Evolutionary conservation across 305 asterid species (phyloP), one percentile per base, ranked within the genome.

Genomic region (Andrographis paniculata): DNA sequence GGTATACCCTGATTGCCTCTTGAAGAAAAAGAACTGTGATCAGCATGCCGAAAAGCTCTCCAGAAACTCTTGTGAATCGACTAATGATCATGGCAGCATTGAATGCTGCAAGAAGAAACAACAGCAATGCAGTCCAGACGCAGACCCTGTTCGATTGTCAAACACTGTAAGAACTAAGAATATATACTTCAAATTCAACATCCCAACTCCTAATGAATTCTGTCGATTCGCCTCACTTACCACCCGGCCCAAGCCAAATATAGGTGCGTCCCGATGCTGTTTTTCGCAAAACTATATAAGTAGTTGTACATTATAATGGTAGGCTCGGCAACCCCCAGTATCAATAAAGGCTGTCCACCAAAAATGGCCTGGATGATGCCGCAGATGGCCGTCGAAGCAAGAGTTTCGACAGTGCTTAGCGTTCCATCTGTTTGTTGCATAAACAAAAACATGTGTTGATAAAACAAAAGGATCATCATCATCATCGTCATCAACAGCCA

Each of bases 181-280:
- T 18, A 17, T 2, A 17, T 4, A 3, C 3, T 18, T 11, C 2
- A 16, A n/a, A 20, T 13, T 33, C 33, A 6, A 27, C 14, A 18
- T 5, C 6, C 0, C 6, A 18, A 13, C 17, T 9, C 0, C 4
- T 13, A 5, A 16, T 23, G 9, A 14, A 22, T 9, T 21, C 9
- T 5, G 12, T 2, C 2, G 38, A 13, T 7, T 33, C 11, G 13
- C 2, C n/a, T 37, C 8, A 2, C 48, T 14, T 67, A 87, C 96
- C 96, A 87, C 39, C 76, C 94, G 0, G 85, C 72, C 96, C 96
- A 87, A 15, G 96, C 93, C 65, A 87, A 65, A 55, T 63, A 87
- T 14, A 83, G 79, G 9, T 68, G 61, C 35, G 56, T 67, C 15
- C 95, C 95, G 42, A 82, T 64, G 7, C 61, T 59, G 1, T 35